A percentile compares a stretch with the other conserved stretches of the same genome.
These are phyloP conservation scores for Megacollybia marginata DNA, from an alignment of 768 basidiomycete genomes.

Conservation along the genomic window DNA sequence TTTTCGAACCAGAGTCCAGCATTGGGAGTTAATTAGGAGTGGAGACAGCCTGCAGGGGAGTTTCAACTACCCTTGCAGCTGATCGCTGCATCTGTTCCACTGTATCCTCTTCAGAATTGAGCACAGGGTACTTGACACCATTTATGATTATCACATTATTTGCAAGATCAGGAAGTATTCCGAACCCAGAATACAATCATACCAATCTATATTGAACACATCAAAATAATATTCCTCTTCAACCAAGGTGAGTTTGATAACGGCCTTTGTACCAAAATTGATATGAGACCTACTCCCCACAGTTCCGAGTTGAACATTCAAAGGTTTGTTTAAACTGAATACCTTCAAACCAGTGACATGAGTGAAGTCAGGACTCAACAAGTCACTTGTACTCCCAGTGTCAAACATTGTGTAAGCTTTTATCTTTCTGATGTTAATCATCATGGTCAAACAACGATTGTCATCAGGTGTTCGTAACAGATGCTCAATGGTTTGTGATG, in stretches of 20 bases:
- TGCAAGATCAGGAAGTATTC: conserved; percentile 18
- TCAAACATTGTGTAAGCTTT: conserved; percentile 11
- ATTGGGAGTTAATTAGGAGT: neutral
- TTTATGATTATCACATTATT: conserved; percentile 5
- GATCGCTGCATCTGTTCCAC: conserved; percentile 1
- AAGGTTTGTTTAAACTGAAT: conserved; percentile 7
- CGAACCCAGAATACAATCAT: conserved; percentile 25
- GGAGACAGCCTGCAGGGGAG: neutral
- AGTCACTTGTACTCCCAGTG: conserved; percentile 9
- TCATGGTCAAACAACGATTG: no score
- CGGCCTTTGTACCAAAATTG: conserved; percentile 4
- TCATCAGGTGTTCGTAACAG: no score
- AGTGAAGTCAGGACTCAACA: no score
- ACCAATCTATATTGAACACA: no score
- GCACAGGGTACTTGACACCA: neutral
- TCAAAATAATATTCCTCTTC: no score
- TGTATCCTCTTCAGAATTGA: conserved; percentile 3
- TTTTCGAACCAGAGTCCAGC: neutral
- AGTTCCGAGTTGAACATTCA: conserved; percentile 20
- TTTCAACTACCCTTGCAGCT: no score
- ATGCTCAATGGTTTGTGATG: no score
- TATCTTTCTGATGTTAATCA: no score
- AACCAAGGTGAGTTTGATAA: conserved; percentile 23
- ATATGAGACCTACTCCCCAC: no score
- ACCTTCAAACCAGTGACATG: conserved; percentile 12